A percentile compares a stretch with the other conserved stretches of the same genome.
Conservation (phyloP, 1,139 yeast genomes). For the Yamadazyma songkhlaensis region DNA sequence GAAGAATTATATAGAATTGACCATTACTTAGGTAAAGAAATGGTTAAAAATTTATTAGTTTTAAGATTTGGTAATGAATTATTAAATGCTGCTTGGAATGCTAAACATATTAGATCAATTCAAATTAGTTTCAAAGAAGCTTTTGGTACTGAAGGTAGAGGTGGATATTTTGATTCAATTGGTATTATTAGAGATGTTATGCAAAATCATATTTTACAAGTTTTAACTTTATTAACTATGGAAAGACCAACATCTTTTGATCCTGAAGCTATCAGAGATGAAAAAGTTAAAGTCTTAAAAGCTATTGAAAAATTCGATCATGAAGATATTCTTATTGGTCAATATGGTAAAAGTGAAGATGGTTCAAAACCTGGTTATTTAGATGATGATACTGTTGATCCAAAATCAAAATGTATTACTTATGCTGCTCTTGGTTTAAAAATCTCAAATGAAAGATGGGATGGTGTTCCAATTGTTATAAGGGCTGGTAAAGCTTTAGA, state of each 20-base stretch:
- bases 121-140: conserved; percentile 94
- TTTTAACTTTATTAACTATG: conserved; percentile 88
- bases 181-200: conserved; percentile 98
- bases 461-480: conserved; percentile 92
- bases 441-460: conserved; percentile 94
- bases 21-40: conserved; percentile 95
- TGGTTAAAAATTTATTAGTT: conserved; percentile 90
- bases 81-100: conserved; percentile 84
- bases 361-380: conserved; percentile 87
- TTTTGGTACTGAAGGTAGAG: conserved; percentile 98
- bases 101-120: conserved; percentile 68
- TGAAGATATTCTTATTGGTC: conserved; percentile 78
- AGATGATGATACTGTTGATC: conserved; percentile 89
- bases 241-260: conserved; percentile 89
- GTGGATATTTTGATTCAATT: conserved; percentile 92
- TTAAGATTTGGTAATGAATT: conserved; percentile 88
- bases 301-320: conserved; percentile 69
- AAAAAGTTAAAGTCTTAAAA: conserved; percentile 88
- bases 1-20: conserved; percentile 94
- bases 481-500: conserved; percentile 97
- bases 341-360: conserved; percentile 79
- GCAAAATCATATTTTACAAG: conserved; percentile 96
- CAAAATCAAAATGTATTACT: conserved; percentile 82
- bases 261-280: conserved; percentile 94
- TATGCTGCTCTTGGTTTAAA: conserved; percentile 81